Evolutionary conservation across 2,329 filamentous ascomycete species (phyloP), one percentile per base, ranked within the genome.

Genomic region (Colletotrichum endophyticum): DNA sequence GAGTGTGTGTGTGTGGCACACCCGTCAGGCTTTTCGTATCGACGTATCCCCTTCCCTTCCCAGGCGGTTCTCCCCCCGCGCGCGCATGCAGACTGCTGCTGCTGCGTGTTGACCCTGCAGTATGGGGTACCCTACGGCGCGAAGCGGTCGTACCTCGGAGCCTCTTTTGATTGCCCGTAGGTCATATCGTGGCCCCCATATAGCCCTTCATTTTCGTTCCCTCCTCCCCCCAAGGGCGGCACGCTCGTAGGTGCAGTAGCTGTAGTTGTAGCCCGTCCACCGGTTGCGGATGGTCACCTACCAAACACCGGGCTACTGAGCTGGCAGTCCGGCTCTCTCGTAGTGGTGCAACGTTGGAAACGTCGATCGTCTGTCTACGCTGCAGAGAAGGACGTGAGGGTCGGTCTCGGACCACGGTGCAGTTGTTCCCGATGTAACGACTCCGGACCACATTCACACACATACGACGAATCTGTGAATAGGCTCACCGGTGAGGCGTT

Each of bases 141-240:
- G 74, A 66, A 79, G 78, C 82, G 81, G 82, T 81, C 79, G 78
- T 82, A 82, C 79, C 74, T 83, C 82, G 82, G 82, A 76, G 77
- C 70, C 78, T 83, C 79, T 82, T 80, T 44, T 53, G 57, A 63
- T 56, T 82, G 80, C 80, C 82, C 81, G 79, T 80, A 66, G 25
- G 30, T 75, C 82, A 83, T 77, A 77, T 77, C 71, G 69, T 62
- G 25, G 66, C 75, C 44, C 22, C 39, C 71, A 57, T 67, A 67
- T 70, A 63, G 64, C 70, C 74, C 64, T 56, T 61, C 19, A 16
- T 66, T 44, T 66, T 59, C 62, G 25, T 22, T 56, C 49, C 44
- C 30, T 59, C 53, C 53, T 32, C 28, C 6, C 16, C 16, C 28
- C 28, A n/a, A 25, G 36, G n/a, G 32, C 22, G 30, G 12, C 30